Conservation (phyloP, 2,329 filamentous ascomycete genomes). For the Periglandula ipomoeae region DNA sequence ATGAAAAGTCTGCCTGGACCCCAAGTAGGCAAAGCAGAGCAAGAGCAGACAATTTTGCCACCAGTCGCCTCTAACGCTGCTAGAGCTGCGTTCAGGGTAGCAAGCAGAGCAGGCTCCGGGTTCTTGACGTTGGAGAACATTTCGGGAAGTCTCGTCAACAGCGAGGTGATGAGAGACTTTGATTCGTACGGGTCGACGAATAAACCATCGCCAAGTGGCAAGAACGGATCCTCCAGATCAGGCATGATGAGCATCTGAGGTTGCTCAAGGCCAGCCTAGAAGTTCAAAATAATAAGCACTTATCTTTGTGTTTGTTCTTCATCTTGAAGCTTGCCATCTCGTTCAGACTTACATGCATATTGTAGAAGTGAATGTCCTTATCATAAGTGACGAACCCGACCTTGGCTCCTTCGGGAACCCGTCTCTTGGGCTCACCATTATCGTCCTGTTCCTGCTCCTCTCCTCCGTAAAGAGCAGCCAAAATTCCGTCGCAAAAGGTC, state of each 20-base stretch:
- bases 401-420: constrained; percentile 69
- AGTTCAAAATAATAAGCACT: not conserved
- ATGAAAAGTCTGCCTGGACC: constrained; percentile 79
- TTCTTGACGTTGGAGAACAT: constrained; percentile 86
- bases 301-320: not conserved
- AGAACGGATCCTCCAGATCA: constrained; percentile 91
- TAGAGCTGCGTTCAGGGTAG: constrained; percentile 73
- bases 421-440: constrained; percentile 42
- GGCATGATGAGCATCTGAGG: constrained; percentile 99
- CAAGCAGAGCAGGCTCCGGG: constrained; percentile 79
- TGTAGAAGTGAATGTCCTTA: constrained; percentile 97
- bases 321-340: constrained; percentile 4
- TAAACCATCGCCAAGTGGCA: constrained; percentile 81
- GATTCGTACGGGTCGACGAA: constrained; percentile 94
- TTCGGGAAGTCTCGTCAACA: constrained; percentile 72
- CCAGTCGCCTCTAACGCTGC: constrained; percentile 79
- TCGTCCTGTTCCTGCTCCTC: constrained; percentile 41
- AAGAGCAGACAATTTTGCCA: constrained; percentile 83
- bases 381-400: constrained; percentile 95
- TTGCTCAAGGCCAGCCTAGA: constrained; percentile 63
- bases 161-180: constrained; percentile 74
- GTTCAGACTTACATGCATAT: constrained; percentile 60
- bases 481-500: constrained; percentile 81
- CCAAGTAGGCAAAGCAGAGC: constrained; percentile 83
- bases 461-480: constrained; percentile 72